Evolutionary conservation across 2,329 filamentous ascomycete genomes (phyloP).

Genomic region (Pseudogymnoascus sp.): DNA sequence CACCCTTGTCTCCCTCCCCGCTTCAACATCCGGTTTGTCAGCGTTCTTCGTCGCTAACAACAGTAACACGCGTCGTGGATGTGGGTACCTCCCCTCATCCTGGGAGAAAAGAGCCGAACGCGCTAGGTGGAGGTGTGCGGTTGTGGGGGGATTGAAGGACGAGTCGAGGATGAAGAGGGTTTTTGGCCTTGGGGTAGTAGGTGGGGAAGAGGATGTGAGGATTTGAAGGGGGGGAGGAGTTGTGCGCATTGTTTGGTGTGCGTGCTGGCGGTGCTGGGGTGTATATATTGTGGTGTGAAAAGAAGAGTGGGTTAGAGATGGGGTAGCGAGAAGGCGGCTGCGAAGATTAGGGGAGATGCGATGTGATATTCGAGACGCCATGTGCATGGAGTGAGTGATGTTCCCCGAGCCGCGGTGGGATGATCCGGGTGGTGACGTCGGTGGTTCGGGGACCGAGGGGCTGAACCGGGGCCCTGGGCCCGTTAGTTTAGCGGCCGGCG

Average conservation of each 20-base stretch:
- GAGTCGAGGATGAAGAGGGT: constrained; percentile 54
- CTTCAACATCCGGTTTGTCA: constrained; percentile 58
- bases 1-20: constrained; percentile 57
- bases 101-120: constrained; percentile 33
- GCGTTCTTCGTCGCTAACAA: constrained; percentile 57
- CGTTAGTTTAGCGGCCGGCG: neutral
- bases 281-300: neutral
- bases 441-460: neutral
- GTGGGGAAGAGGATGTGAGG: constrained; percentile 8
- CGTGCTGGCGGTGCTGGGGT: neutral
- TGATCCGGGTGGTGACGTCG: neutral
- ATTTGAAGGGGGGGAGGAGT: neutral
- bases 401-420: neutral
- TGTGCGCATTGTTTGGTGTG: constrained; percentile 6
- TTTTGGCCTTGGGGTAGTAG: constrained; percentile 18
- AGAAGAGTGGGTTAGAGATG: neutral
- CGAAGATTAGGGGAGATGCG: neutral
- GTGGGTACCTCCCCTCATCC: constrained; percentile 12
- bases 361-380: neutral
- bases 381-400: neutral
- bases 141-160: constrained; percentile 60
- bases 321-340: neutral
- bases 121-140: constrained; percentile 51
- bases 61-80: constrained; percentile 40
- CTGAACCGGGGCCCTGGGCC: neutral